Base-by-base conservation (phyloP, 768 basidiomycete genomes). In the Megacollybia marginata region DNA sequence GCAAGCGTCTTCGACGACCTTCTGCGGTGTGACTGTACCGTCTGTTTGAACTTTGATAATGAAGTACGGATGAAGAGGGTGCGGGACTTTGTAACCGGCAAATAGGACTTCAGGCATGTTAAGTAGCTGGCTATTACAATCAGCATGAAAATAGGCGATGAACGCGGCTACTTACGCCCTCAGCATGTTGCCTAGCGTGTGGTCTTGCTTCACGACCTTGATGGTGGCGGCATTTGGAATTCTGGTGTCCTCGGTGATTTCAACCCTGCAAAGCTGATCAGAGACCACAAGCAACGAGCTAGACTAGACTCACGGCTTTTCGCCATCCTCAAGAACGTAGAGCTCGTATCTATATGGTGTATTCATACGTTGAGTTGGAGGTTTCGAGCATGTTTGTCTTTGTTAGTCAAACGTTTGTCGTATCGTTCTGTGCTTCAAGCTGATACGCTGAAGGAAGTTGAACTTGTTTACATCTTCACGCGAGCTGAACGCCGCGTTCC, bases 11-110 rank as follows among this genome's bases (percentile, higher is more conserved):
- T 94, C 88, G 20, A 98, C 79, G 16, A 85, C 82, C 18, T 77
- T 80, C 56, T 90, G 79, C 1, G 95, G 92, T 15, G 93, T 88
- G 44, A 84, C 68, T 1, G 80, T 74, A 19, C 92, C 91, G 65
- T 97, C 92, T 2, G 94, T 97, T 69, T 97, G 96, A 49, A 98
- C 81, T 66, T 96, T 97, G 66, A 99, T 80, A 50, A 90, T 74
- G 69, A 98, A 95, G 64, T 93, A 79, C 7, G 94, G 92, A 55
- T 96, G 91, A 16, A 95, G 81, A 1, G 96, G 95, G 60, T 97
- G 96, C 0, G 95, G 95, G 36, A 93, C 92, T 71, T 94, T 92
- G 82, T 98, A 98, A 1, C 96, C 96, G 1, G 94, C 94, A 63
- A 98, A 98, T 53, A 93, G 83, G 56, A 97, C 83, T 55, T 83